Base-by-base conservation (phyloP, 352 stramenopile species). In the Stramenopiles sp. region DNA sequence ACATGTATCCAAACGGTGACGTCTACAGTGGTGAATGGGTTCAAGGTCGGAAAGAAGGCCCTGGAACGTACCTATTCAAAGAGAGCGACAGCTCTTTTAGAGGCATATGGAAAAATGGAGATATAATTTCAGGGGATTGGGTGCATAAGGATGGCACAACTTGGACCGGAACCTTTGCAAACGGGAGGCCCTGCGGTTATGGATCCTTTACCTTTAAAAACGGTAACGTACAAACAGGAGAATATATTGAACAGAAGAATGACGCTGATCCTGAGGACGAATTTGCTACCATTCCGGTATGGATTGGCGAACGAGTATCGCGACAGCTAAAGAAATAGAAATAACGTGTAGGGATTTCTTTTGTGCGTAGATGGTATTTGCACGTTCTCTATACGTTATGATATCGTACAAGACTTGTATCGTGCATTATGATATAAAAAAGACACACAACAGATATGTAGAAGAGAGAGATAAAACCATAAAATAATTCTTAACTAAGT, bases 21-120 rank as follows among this genome's bases (percentile, higher is more conserved):
- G 84, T 85, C 39, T 90, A 90, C 80, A 84, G 85, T 75, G 88
- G 88, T 7, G 82, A 85, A 30, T 91, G 88, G 82, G 81, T 84
- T 30, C 84, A 90, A 80, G 87, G 86, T 32, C 84, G 87, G 33
- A 88, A 88, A 44, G 81, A 89, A 81, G 88, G 88, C 14, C 80
- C 86, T 30, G 88, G 88, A 75, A 88, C 85, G 44, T 89, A 89
- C 76, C 84, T 86, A 32, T 89, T 85, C 84, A 83, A 84, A 29
- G 84, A 87, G 7, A 78, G 29, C 78, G 4, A 82, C 7, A 82
- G 81, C 76, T 75, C 30, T 7, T 55, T 83, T 0, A 80, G 81
- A 29, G 81, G 29, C 4, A 30, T 32, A 30, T 83, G 81, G 81
- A 67, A 32, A 7, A 75, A 83, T 7, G 81, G 81, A 30, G 32